Conservation (phyloP, 495 filamentous ascomycete species). For the Neurospora sp. region DNA sequence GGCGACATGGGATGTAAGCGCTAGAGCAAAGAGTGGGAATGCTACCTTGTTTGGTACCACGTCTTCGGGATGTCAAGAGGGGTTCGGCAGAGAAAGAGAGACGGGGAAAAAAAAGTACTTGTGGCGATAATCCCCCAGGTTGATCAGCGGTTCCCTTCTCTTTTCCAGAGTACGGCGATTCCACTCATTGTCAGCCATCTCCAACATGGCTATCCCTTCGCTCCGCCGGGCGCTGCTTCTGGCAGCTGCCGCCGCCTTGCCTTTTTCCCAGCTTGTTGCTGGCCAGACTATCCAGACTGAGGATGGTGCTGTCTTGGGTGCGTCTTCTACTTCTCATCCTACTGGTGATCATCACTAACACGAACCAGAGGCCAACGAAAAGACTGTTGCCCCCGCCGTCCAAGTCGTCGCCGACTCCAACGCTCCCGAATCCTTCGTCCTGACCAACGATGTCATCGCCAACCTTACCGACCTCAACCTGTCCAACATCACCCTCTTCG, state of each 20-base stretch:
- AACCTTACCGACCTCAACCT: constrained; percentile 8
- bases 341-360: background rate
- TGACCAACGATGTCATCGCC: constrained; percentile 10
- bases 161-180: background rate
- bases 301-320: background rate
- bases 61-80: background rate
- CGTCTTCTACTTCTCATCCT: background rate
- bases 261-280: background rate
- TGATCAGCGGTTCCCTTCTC: background rate
- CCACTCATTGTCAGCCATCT: background rate
- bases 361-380: constrained; percentile 3
- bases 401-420: background rate
- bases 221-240: background rate
- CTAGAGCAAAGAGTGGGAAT: background rate
- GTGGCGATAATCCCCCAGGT: background rate
- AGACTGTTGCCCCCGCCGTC: constrained; percentile 8
- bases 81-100: background rate
- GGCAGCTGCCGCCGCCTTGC: background rate
- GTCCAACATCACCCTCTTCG: constrained; percentile 6
- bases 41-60: background rate
- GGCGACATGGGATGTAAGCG: background rate
- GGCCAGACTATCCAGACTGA: background rate
- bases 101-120: background rate
- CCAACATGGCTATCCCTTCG: background rate
- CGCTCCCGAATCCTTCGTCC: background rate